Conservation (phyloP, 2,329 filamentous ascomycete species). For the Scytalidium sp. region DNA sequence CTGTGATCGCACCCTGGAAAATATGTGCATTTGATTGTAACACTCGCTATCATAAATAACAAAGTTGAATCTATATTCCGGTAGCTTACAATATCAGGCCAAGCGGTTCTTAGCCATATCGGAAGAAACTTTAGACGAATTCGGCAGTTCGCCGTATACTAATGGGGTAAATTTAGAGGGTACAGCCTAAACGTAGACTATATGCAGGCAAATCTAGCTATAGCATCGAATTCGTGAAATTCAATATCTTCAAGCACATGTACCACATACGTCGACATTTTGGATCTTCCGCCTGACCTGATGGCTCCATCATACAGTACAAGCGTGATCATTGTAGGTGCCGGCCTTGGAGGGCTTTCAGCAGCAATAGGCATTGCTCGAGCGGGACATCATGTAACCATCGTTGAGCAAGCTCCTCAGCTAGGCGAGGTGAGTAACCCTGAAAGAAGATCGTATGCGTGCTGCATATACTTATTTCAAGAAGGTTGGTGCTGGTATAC, state of each 20-base stretch:
- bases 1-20: too few relatives aligned
- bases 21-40: too few relatives aligned
- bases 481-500: conserved; percentile 32
- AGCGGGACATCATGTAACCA: conserved; percentile 16
- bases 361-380: conserved; percentile 17
- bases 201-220: not conserved
- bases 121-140: not conserved
- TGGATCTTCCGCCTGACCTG: not conserved
- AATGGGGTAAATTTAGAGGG: not conserved
- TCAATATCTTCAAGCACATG: too few relatives aligned
- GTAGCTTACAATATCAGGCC: too few relatives aligned
- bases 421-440: conserved; percentile 2
- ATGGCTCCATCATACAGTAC: not conserved
- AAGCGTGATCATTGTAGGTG: conserved; percentile 13
- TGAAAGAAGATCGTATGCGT: not conserved
- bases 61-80: too few relatives aligned
- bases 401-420: conserved; percentile 4
- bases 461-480: not conserved
- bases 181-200: not conserved
- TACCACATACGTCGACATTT: too few relatives aligned
- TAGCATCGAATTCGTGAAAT: not conserved
- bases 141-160: too few relatives aligned
- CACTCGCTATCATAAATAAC: not conserved
- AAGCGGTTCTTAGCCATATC: not conserved
- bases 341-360: conserved; percentile 19